Conservation (phyloP, 768 basidiomycete genomes). For the Tubosaeta sp. region DNA sequence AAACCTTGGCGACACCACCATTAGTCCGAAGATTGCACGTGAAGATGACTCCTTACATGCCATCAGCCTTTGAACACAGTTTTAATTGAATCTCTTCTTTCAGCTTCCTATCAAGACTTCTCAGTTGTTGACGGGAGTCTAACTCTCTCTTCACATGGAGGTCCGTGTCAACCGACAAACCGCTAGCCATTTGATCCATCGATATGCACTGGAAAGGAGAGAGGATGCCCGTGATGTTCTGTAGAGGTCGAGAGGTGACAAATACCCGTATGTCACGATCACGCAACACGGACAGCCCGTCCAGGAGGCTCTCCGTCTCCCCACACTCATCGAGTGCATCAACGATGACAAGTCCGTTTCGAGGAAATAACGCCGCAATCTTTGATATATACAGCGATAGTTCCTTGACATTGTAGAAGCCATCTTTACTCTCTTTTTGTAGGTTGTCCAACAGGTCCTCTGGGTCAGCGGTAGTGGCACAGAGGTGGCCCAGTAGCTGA, state of each 20-base stretch:
- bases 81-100: slow-evolving; percentile 5
- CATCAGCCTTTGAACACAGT: slow-evolving; percentile 12
- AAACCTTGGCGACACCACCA: slow-evolving; percentile 3
- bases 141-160: slow-evolving; percentile 9
- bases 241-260: slow-evolving; percentile 8
- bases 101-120: background rate
- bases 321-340: slow-evolving; percentile 24
- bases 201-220: slow-evolving; percentile 9
- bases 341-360: slow-evolving; percentile 10
- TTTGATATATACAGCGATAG: slow-evolving; percentile 1
- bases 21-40: too few species aligned
- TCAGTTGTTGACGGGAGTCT: slow-evolving; percentile 4
- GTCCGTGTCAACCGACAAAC: slow-evolving; percentile 8
- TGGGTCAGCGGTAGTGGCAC: background rate
- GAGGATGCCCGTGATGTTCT: slow-evolving; percentile 4
- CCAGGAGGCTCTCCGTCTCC: slow-evolving; percentile 7
- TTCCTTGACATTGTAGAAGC: slow-evolving; percentile 2
- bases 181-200: slow-evolving; percentile 1
- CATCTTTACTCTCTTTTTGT: background rate
- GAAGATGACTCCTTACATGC: slow-evolving; percentile 14
- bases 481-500: slow-evolving; percentile 6
- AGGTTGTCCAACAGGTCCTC: slow-evolving; percentile 5
- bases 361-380: background rate
- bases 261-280: background rate
- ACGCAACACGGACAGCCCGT: background rate